Evolutionary conservation across 768 basidiomycete species (phyloP).

Genomic region (Rhizopogon vinicolor): DNA sequence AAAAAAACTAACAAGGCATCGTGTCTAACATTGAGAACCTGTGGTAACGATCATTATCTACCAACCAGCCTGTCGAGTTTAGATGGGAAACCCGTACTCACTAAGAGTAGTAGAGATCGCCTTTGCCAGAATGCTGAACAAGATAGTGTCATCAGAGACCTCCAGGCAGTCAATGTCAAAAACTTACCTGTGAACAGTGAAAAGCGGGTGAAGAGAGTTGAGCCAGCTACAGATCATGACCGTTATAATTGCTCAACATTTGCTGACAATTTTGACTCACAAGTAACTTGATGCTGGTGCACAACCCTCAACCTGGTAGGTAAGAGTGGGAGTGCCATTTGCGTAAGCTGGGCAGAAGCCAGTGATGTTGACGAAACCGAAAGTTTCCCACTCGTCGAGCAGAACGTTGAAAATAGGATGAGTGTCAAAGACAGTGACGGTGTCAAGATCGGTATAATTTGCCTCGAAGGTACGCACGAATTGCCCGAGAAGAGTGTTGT

Average conservation of each 20-base stretch:
- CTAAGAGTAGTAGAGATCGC: constrained; percentile 23
- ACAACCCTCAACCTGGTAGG: constrained; percentile 51
- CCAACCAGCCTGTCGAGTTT: not conserved
- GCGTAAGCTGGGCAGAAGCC: constrained; percentile 57
- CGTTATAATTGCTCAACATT: not conserved
- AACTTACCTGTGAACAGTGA: constrained; percentile 57
- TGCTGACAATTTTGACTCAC: constrained; percentile 31
- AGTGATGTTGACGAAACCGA: constrained; percentile 56
- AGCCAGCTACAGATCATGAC: constrained; percentile 43
- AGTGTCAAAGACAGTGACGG: constrained; percentile 49
- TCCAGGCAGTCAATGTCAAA: not conserved
- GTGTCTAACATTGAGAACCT: not conserved
- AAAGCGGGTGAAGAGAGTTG: constrained; percentile 58
- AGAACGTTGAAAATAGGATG: constrained; percentile 55
- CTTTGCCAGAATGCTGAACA: constrained; percentile 43
- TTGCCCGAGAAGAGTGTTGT: constrained; percentile 42
- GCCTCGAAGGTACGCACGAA: constrained; percentile 36
- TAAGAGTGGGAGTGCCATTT: constrained; percentile 47
- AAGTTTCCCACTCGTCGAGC: constrained; percentile 44
- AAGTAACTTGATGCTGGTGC: constrained; percentile 67
- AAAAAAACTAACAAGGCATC: too few species aligned
- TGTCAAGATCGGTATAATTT: constrained; percentile 38
- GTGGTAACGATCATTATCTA: not conserved
- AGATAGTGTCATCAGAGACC: not conserved
- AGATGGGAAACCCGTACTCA: too few species aligned